Evolutionary conservation across 2,329 filamentous ascomycete genomes (phyloP).

Genomic region (Calonectria crousiana): DNA sequence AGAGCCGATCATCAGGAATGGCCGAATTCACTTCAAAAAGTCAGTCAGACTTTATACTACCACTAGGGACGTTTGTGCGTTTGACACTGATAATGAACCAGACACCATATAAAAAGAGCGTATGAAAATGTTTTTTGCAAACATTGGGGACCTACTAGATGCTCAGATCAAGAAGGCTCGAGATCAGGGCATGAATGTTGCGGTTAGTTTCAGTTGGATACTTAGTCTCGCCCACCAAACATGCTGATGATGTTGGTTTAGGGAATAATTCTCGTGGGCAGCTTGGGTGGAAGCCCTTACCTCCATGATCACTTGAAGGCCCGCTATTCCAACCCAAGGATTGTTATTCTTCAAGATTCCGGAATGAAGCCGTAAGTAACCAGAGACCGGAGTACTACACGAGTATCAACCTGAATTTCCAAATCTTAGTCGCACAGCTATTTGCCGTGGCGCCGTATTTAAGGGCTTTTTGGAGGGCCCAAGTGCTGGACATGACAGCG

Average conservation of each 20-base stretch:
- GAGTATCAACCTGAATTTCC: too few species aligned
- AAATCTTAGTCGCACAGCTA: slow-evolving; percentile 14
- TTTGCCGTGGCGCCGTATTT: slow-evolving; percentile 3
- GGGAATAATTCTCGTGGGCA: slow-evolving; percentile 17
- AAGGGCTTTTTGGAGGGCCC: too few species aligned
- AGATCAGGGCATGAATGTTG: not conserved
- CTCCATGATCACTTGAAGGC: not conserved
- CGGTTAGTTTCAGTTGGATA: not conserved
- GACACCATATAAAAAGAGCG: not conserved
- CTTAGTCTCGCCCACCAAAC: too few species aligned
- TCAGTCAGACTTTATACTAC: too few species aligned
- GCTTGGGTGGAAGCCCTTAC: slow-evolving; percentile 1
- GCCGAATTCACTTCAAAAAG: slow-evolving; percentile 13
- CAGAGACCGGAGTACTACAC: too few species aligned
- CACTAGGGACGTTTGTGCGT: too few species aligned
- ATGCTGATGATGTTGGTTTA: too few species aligned
- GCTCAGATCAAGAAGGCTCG: not conserved
- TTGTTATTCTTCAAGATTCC: not conserved
- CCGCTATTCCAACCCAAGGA: not conserved
- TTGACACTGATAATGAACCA: too few species aligned
- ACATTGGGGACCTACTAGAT: not conserved
- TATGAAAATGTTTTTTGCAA: not conserved
- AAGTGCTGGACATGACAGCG: not conserved
- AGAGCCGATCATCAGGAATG: not conserved
- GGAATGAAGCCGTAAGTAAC: not conserved